A percentile compares a stretch with the other conserved stretches of the same genome.
phyloP scores from a whole-genome alignment of 1,139 yeast genomes.

The Hyphopichia burtonii region DNA sequence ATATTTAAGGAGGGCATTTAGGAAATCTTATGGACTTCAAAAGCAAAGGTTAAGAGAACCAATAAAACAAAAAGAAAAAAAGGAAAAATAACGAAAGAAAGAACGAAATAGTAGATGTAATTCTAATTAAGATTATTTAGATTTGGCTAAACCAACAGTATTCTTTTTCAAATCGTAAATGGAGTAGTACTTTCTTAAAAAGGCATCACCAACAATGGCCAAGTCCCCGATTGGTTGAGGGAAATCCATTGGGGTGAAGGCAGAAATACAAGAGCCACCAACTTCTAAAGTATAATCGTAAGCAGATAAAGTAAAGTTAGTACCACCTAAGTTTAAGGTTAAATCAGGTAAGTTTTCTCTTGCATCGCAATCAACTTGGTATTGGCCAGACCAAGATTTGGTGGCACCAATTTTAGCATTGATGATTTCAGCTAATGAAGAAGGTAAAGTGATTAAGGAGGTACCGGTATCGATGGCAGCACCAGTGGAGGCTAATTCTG shows the following conservation, averaged over 20 bases:
- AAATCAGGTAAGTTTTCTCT: conserved; percentile 86
- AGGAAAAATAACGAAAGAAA: too few relatives aligned
- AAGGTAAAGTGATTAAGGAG: conserved; percentile 89
- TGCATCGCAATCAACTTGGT: conserved; percentile 81
- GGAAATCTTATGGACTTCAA: too few relatives aligned
- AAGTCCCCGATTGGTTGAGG: conserved; percentile 96
- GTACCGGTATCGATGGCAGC: conserved; percentile 99
- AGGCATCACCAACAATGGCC: conserved; percentile 95
- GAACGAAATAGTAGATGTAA: too few relatives aligned
- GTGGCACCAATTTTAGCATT: conserved; percentile 96
- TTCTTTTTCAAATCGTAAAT: conserved; percentile 85
- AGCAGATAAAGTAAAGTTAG: conserved; percentile 85
- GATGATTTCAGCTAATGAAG: conserved; percentile 90
- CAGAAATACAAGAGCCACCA: conserved; percentile 92
- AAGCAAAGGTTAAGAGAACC: too few relatives aligned
- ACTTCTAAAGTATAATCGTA: conserved; percentile 91
- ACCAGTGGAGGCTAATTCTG: conserved; percentile 78
- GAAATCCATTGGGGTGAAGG: conserved; percentile 95
- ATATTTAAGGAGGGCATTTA: too few relatives aligned
- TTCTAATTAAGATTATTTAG: conserved; percentile 33
- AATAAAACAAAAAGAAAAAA: too few relatives aligned
- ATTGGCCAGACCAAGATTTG: conserved; percentile 97
- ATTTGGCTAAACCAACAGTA: conserved; percentile 89
- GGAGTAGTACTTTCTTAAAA: conserved; percentile 92
- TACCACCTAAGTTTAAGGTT: conserved; percentile 84